Evolutionary conservation across 768 basidiomycete genomes (phyloP).

Genomic region (Trichaptum fuscoviolaceum): DNA sequence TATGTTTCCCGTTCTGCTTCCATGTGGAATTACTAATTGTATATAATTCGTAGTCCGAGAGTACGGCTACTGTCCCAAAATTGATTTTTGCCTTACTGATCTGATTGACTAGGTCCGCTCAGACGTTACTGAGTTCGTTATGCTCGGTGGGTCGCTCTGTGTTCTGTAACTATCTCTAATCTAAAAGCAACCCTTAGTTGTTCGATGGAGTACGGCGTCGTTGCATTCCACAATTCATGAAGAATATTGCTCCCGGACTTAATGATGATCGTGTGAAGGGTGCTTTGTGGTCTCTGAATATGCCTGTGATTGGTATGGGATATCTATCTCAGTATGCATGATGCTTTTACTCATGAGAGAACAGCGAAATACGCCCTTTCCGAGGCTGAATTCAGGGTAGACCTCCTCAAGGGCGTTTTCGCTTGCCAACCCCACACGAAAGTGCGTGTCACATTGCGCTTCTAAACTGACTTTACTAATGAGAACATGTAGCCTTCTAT

Average conservation of each 20-base stretch:
- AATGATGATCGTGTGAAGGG: slow-evolving; percentile 95
- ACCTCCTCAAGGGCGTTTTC: slow-evolving; percentile 59
- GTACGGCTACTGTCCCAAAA: slow-evolving; percentile 15
- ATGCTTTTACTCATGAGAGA: slow-evolving; percentile 6
- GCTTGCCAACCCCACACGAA: slow-evolving; percentile 82
- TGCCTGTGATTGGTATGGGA: slow-evolving; percentile 51
- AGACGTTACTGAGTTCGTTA: slow-evolving; percentile 31
- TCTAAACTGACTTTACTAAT: background rate
- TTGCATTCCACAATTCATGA: slow-evolving; percentile 53
- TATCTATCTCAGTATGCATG: slow-evolving; percentile 4
- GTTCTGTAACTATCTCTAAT: slow-evolving; percentile 43
- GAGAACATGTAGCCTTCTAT: slow-evolving; percentile 58
- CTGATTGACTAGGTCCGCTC: slow-evolving; percentile 28
- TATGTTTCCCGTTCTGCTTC: slow-evolving; percentile 15
- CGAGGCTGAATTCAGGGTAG: slow-evolving; percentile 55
- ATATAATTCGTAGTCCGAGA: slow-evolving; percentile 21
- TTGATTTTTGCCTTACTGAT: slow-evolving; percentile 1
- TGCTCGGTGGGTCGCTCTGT: slow-evolving; percentile 7
- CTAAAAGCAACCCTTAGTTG: slow-evolving; percentile 49
- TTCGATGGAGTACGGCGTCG: slow-evolving; percentile 67
- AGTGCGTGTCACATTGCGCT: slow-evolving; percentile 30
- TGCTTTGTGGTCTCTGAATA: slow-evolving; percentile 73
- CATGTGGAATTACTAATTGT: slow-evolving; percentile 4
- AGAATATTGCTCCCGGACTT: slow-evolving; percentile 56
- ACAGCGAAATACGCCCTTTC: slow-evolving; percentile 38